Evolutionary conservation across 306 rosid genomes (phyloP), one percentile per base, ranked within the genome.

Genomic region (Vicia sativa): DNA sequence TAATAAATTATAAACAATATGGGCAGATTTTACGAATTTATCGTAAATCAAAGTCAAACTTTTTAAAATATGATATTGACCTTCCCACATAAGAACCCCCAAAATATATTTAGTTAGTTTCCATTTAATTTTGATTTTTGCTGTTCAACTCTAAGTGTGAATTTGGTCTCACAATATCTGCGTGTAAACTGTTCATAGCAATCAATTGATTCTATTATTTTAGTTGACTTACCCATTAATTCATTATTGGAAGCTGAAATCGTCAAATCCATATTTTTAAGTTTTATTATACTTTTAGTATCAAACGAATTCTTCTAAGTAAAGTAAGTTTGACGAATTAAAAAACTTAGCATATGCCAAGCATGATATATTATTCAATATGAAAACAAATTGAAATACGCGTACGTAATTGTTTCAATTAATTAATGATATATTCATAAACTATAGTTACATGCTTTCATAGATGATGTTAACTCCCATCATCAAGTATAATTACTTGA

Each of bases 301-400:
- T 16, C 18, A 49, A 14, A 49, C 7, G n/a, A 18, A 18, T 19
- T 3, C 7, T 49, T 19, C 8, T 19, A 21, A 52, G 57, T 23
- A 52, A 52, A 21, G 57, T 52, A 52, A 4, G n/a, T 18, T 52
- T 52, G 57, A 21, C 57, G 8, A 14, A 52, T 19, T 52, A 52
- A 52, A 52, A 52, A 52, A 50, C 31, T 19, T 21, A 19, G 11
- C 31, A 52, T 19, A 21, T 52, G 31, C 14, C 31, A 52, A 52
- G n/a, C 57, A 52, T 50, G 57, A 19, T 19, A 50, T 19, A 19
- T 52, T 52, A 15, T 44, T n/a, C 54, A 48, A 48, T 48, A 48
- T 11, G n/a, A n/a, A 14, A 13, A 13, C 45, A 48, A 48, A 2
- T 16, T 4, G 7, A 21, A 52, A 10, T 52, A 52, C 58, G 57